A percentile compares a stretch with the other conserved stretches of the same genome.
phyloP scores from a whole-genome alignment of 345 rosid genomes.

The Ricinus communis region DNA sequence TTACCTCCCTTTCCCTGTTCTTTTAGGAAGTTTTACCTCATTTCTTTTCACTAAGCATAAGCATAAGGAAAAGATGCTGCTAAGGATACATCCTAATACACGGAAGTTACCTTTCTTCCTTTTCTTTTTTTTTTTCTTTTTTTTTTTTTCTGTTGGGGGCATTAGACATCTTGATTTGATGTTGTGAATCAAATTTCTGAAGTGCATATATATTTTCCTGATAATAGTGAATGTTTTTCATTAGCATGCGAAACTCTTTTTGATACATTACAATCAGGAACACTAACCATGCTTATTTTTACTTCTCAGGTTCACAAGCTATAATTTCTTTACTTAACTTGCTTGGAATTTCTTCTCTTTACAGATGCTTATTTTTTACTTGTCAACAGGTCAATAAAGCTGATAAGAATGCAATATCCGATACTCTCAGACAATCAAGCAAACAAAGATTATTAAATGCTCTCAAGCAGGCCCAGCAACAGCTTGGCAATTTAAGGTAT shows the following conservation, averaged over 20 bases:
- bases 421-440: conserved; percentile 65
- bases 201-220: conserved; percentile 5
- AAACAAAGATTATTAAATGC: conserved; percentile 61
- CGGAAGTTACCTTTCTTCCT: neutral
- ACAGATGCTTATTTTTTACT: conserved; percentile 6
- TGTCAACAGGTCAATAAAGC: conserved; percentile 51
- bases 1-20: neutral
- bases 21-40: neutral
- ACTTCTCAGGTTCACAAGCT: neutral
- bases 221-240: neutral
- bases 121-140: too few relatives aligned
- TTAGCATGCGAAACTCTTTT: too few relatives aligned
- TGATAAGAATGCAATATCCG: conserved; percentile 65
- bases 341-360: conserved; percentile 1
- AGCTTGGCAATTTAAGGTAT: conserved; percentile 47
- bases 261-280: neutral
- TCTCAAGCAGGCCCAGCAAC: conserved; percentile 54
- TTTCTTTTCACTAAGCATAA: neutral
- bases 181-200: neutral
- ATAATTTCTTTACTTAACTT: neutral
- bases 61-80: neutral
- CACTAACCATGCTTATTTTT: neutral
- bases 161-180: neutral
- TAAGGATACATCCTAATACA: neutral
- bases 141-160: too few relatives aligned